Evolutionary conservation across 306 rosid genomes (phyloP).

Genomic region (Nissolia schottii): DNA sequence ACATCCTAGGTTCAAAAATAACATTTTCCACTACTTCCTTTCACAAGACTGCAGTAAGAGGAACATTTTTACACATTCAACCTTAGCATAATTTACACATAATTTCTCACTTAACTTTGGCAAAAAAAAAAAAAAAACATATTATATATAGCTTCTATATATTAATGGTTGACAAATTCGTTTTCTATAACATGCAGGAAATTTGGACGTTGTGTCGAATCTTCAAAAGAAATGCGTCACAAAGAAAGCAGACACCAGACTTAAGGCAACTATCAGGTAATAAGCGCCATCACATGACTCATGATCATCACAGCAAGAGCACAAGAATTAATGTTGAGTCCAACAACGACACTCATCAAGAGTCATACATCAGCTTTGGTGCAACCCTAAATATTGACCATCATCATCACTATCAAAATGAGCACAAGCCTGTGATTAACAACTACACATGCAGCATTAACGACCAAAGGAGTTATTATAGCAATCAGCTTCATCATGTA

Average conservation of each 20-base stretch:
- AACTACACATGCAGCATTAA: neutral
- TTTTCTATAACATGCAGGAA: slow-evolving; percentile 50
- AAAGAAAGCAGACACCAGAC: slow-evolving; percentile 48
- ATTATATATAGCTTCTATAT: neutral
- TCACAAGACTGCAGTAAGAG: too few species aligned
- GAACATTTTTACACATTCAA: too few species aligned
- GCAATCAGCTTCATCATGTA: slow-evolving; percentile 25
- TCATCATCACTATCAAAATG: slow-evolving; percentile 1
- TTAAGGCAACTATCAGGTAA: slow-evolving; percentile 43
- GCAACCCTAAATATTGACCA: slow-evolving; percentile 20
- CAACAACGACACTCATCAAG: slow-evolving; percentile 26
- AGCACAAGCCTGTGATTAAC: slow-evolving; percentile 33
- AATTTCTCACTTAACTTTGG: neutral
- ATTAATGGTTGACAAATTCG: neutral
- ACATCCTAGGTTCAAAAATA: too few species aligned
- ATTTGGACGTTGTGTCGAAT: slow-evolving; percentile 93
- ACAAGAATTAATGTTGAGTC: slow-evolving; percentile 23
- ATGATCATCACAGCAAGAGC: slow-evolving; percentile 25
- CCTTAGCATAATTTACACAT: neutral
- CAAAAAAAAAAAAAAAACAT: neutral
- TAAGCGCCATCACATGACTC: slow-evolving; percentile 25
- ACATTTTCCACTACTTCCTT: neutral
- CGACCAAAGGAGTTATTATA: slow-evolving; percentile 14
- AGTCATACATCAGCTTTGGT: slow-evolving; percentile 51
- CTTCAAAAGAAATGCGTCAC: slow-evolving; percentile 59